These are phyloP conservation scores for Ogataea ramenticola DNA, from an alignment of 805 yeast genomes.

Conservation along the genomic window DNA sequence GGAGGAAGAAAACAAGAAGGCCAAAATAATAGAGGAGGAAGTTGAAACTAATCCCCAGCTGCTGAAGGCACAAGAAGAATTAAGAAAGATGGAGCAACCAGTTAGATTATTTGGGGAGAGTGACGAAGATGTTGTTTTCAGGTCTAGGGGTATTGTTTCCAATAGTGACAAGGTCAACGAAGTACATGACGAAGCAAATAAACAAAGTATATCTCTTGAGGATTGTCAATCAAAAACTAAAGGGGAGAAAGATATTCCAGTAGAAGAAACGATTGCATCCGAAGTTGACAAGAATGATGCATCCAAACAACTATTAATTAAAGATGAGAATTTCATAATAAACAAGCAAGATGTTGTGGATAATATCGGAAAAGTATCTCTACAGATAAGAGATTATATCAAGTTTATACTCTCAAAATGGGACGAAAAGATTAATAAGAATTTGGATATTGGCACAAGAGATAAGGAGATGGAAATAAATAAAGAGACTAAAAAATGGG, in stretches of 20 bases:
- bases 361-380: conserved; percentile 23
- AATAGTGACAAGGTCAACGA: neutral
- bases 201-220: conserved; percentile 3
- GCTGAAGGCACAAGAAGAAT: conserved; percentile 5
- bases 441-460: conserved; percentile 5
- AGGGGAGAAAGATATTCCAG: no score
- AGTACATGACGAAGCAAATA: no score
- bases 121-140: conserved; percentile 10
- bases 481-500: conserved; percentile 38
- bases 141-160: conserved; percentile 6
- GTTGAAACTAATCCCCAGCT: neutral
- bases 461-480: conserved; percentile 22
- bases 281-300: no score
- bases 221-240: no score
- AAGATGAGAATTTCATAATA: conserved; percentile 5
- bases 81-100: conserved; percentile 9
- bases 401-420: conserved; percentile 34
- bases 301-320: conserved; percentile 2
- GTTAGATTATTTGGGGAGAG: conserved; percentile 12
- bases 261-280: no score
- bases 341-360: conserved; percentile 27
- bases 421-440: conserved; percentile 18
- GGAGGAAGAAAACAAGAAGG: neutral
- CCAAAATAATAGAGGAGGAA: neutral
- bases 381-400: conserved; percentile 42